Evolutionary conservation across 345 rosid species (phyloP), one percentile per base, ranked within the genome.

Genomic region (Gossypium mustelinum): DNA sequence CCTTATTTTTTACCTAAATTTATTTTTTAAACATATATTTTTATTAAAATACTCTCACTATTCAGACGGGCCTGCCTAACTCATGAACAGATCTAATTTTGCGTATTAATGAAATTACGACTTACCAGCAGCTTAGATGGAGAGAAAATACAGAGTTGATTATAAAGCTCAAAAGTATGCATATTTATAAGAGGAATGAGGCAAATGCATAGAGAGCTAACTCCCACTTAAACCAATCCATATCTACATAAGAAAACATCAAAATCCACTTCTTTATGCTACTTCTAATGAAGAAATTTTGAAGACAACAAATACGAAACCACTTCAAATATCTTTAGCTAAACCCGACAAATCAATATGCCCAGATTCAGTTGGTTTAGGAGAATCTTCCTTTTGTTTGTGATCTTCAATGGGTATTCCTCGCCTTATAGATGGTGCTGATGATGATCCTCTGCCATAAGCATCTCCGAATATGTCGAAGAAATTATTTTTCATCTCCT

Each of bases 401-500:
- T 8, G 73, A 73, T 75, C 85, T 79, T 89, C 89, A 12, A 89
- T 72, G 29, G 94, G 92, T 48, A 85, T 75, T 56, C 86, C 89
- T 66, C 68, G 86, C 81, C 85, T 79, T 39, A 24, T 64, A 27
- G 81, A 75, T n/a, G 82, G 78, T 13, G 86, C 76, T 4, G 73
- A 64, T 22, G 92, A 76, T 2, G 86, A 59, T 43, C 75, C 77
- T 67, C 70, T 73, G 66, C 75, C 76, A 18, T 67, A 50, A 25
- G 75, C 77, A 25, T 83, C 85, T 25, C 82, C 91, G n/a, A 93
- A 83, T 44, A 77, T 62, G 73, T 87, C 88, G 50, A 89, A 88
- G 34, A 94, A 73, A 75, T 84, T 76, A 73, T 80, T 89, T 77
- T 45, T 86, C 94, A 90, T 86, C 76, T 86, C 92, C 57, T 91